These are phyloP conservation scores for Glycyrrhiza uralensis DNA, from an alignment of 306 rosid species.

Conservation along the genomic window DNA sequence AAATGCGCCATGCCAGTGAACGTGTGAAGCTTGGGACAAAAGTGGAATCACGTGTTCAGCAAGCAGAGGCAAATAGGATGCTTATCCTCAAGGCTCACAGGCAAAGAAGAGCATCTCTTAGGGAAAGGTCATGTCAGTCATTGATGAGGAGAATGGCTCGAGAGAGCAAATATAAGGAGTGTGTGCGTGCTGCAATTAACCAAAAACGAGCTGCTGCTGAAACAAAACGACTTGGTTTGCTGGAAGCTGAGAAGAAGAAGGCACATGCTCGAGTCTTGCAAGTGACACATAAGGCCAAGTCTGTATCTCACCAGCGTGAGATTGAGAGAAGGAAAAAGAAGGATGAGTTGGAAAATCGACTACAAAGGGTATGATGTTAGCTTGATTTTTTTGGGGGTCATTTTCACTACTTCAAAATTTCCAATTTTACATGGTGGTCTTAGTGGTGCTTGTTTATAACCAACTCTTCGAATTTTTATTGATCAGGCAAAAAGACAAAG, in stretches of 20 bases:
- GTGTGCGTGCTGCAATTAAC: slow-evolving; percentile 80
- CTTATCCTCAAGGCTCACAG: slow-evolving; percentile 71
- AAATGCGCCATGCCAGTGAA: slow-evolving; percentile 67
- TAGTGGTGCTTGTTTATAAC: slow-evolving; percentile 6
- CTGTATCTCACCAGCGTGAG: slow-evolving; percentile 87
- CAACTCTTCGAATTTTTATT: slow-evolving; percentile 4
- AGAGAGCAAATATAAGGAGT: slow-evolving; percentile 86
- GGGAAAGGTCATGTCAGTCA: slow-evolving; percentile 86
- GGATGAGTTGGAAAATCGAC: slow-evolving; percentile 81
- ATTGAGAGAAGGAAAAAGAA: slow-evolving; percentile 74
- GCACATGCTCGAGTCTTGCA: slow-evolving; percentile 75
- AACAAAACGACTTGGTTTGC: slow-evolving; percentile 62
- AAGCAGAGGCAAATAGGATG: slow-evolving; percentile 89
- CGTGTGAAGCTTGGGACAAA: slow-evolving; percentile 67
- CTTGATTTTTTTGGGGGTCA: neutral
- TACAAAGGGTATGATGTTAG: slow-evolving; percentile 67
- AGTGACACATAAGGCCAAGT: slow-evolving; percentile 69
- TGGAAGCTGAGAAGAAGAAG: slow-evolving; percentile 87
- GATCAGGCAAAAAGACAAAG: slow-evolving; percentile 81
- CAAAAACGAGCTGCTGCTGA: slow-evolving; percentile 92
- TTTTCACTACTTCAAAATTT: neutral
- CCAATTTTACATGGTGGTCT: neutral
- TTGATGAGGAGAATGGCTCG: slow-evolving; percentile 71
- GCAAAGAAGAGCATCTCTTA: slow-evolving; percentile 80
- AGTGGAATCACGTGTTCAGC: slow-evolving; percentile 82